Evolutionary conservation across 2,329 filamentous ascomycete genomes (phyloP).

Genomic region (Fusarium neocosmosporiellum): DNA sequence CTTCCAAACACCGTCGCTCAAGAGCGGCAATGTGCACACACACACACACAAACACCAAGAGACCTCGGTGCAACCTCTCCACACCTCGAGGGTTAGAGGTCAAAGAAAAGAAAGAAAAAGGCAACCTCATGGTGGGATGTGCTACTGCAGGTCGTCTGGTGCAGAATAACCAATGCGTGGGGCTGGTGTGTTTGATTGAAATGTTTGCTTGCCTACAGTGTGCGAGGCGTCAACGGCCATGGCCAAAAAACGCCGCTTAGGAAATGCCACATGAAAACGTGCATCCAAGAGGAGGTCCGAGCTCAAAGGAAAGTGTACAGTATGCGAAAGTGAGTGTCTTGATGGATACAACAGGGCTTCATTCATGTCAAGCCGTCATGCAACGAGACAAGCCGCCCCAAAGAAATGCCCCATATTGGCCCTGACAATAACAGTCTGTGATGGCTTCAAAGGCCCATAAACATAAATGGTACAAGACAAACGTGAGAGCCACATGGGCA

Average conservation of each 20-base stretch:
- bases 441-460: conserved; percentile 9
- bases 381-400: background rate
- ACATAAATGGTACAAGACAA: conserved; percentile 31
- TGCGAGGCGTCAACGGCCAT: conserved; percentile 25
- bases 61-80: background rate
- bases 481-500: conserved; percentile 13
- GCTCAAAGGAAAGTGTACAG: conserved; percentile 11
- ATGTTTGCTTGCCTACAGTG: conserved; percentile 37
- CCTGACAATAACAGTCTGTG: conserved; percentile 6
- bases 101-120: background rate
- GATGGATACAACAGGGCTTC: background rate
- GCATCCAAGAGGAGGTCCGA: conserved; percentile 21
- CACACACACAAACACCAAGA: background rate
- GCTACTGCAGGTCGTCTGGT: conserved; percentile 13
- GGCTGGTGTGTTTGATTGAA: conserved; percentile 11
- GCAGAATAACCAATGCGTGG: conserved; percentile 22
- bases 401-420: background rate
- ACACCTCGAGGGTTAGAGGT: background rate
- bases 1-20: conserved; percentile 20
- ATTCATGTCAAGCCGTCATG: background rate
- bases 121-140: conserved; percentile 9
- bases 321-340: background rate
- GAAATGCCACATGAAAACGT: conserved; percentile 28
- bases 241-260: conserved; percentile 9
- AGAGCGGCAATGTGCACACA: background rate